Evolutionary conservation across 495 filamentous ascomycete genomes (phyloP).

Genomic region (Diplogelasinospora grovesii): DNA sequence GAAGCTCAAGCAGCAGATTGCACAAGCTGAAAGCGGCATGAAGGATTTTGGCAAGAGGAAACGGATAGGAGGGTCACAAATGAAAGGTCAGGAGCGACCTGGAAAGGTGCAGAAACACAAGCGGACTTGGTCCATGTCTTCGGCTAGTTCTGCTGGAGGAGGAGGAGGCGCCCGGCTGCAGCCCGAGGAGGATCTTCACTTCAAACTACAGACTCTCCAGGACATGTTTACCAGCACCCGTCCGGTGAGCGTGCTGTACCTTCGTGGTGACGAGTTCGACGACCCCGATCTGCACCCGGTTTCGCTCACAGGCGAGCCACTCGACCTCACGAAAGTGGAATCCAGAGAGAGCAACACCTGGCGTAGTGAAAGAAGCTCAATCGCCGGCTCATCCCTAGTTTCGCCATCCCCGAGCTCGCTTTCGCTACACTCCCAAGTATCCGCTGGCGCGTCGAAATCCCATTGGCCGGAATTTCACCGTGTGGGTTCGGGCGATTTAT

Average conservation of each 20-base stretch:
- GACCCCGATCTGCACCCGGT: slow-evolving; percentile 88
- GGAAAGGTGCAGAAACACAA: slow-evolving; percentile 85
- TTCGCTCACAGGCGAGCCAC: slow-evolving; percentile 59
- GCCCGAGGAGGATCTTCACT: slow-evolving; percentile 81
- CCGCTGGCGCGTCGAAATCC: slow-evolving; percentile 26
- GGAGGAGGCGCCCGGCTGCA: slow-evolving; percentile 52
- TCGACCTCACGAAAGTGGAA: slow-evolving; percentile 52
- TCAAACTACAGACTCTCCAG: slow-evolving; percentile 75
- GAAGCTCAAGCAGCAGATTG: slow-evolving; percentile 86
- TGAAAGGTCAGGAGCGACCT: slow-evolving; percentile 49
- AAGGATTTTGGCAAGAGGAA: slow-evolving; percentile 88
- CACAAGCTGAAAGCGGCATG: slow-evolving; percentile 80
- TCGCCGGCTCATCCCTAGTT: slow-evolving; percentile 52
- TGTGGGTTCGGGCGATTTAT: slow-evolving; percentile 22
- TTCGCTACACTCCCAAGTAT: slow-evolving; percentile 50
- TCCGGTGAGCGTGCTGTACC: slow-evolving; percentile 74
- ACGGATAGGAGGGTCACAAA: slow-evolving; percentile 51
- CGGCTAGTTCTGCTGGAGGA: slow-evolving; percentile 60
- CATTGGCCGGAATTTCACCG: slow-evolving; percentile 51
- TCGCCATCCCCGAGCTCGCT: slow-evolving; percentile 66
- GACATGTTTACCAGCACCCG: slow-evolving; percentile 95
- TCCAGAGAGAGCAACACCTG: slow-evolving; percentile 46
- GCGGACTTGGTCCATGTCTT: slow-evolving; percentile 94
- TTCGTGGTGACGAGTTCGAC: slow-evolving; percentile 76
- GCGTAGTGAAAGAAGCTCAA: slow-evolving; percentile 51